Evolutionary conservation across 169 alveolate genomes (phyloP).

Genomic region (Nephromyces sp.): DNA sequence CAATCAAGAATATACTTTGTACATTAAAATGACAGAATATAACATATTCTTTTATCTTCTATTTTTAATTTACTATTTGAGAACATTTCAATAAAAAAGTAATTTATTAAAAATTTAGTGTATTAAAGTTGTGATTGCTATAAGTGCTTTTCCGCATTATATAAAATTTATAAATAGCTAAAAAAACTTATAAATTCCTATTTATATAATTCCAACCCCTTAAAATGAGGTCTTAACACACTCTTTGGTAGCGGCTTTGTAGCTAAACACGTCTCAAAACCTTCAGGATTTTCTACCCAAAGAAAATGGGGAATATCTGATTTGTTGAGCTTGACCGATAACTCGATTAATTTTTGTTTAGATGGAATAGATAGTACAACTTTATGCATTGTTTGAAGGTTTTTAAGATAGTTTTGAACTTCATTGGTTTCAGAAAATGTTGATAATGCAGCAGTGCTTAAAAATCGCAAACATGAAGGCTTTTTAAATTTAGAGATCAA

Average conservation of each 20-base stretch:
- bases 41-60: no score
- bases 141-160: no score
- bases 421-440: slow-evolving; percentile 1
- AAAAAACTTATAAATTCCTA: no score
- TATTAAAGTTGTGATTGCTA: no score
- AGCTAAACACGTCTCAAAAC: slow-evolving; percentile 51
- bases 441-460: slow-evolving; percentile 27
- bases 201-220: slow-evolving; percentile 13
- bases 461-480: no score
- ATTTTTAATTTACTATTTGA: no score
- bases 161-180: no score
- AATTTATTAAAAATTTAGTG: no score
- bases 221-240: slow-evolving; percentile 3
- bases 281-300: slow-evolving; percentile 53
- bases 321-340: slow-evolving; percentile 17
- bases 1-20: no score
- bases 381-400: slow-evolving; percentile 39
- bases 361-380: slow-evolving; percentile 36
- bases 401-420: slow-evolving; percentile 29
- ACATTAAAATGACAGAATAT: no score
- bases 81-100: no score
- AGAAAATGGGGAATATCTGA: slow-evolving; percentile 32
- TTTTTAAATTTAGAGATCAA: no score
- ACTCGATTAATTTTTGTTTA: slow-evolving; percentile 18
- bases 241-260: slow-evolving; percentile 26